These are phyloP conservation scores for Chaetomium sp. DNA, from an alignment of 2,329 filamentous ascomycete genomes.

Conservation along the genomic window DNA sequence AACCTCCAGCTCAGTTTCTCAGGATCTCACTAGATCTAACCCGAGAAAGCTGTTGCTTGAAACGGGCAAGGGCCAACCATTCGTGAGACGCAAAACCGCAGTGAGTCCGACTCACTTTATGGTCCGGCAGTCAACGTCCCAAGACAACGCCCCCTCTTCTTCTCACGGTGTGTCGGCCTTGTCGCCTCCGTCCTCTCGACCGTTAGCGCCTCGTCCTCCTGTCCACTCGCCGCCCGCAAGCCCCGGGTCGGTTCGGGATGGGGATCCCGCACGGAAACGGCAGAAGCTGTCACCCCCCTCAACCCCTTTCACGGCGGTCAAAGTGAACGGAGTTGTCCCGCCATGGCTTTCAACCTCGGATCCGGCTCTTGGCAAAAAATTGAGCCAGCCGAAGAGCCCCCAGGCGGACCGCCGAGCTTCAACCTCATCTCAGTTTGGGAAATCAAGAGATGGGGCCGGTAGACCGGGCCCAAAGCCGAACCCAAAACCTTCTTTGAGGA, in stretches of 20 bases:
- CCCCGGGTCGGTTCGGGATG: conserved; percentile 3
- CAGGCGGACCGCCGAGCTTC: background rate
- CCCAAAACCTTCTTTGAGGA: conserved; percentile 1
- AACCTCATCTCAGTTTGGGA: conserved; percentile 1
- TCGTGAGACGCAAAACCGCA: conserved; percentile 17
- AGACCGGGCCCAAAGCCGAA: background rate
- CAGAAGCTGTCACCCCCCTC: conserved; percentile 9
- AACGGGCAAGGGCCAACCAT: conserved; percentile 12
- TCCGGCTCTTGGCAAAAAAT: background rate
- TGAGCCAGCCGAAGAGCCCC: background rate
- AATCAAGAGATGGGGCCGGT: background rate
- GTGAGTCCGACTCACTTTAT: conserved; percentile 3
- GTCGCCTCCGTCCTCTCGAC: conserved; percentile 3
- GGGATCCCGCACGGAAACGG: conserved; percentile 16
- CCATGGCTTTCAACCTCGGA: background rate
- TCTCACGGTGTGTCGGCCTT: conserved; percentile 1
- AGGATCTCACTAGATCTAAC: background rate
- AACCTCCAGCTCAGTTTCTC: background rate
- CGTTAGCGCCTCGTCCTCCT: background rate
- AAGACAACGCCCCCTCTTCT: conserved; percentile 7
- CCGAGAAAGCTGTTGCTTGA: conserved; percentile 14
- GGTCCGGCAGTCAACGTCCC: conserved; percentile 7
- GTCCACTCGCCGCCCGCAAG: conserved; percentile 13
- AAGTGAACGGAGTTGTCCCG: conserved; percentile 1
- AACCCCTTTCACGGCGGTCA: background rate